These are phyloP conservation scores for Pseudonitzschia delicatissima DNA, from an alignment of 108 stramenopile genomes.

Conservation along the genomic window DNA sequence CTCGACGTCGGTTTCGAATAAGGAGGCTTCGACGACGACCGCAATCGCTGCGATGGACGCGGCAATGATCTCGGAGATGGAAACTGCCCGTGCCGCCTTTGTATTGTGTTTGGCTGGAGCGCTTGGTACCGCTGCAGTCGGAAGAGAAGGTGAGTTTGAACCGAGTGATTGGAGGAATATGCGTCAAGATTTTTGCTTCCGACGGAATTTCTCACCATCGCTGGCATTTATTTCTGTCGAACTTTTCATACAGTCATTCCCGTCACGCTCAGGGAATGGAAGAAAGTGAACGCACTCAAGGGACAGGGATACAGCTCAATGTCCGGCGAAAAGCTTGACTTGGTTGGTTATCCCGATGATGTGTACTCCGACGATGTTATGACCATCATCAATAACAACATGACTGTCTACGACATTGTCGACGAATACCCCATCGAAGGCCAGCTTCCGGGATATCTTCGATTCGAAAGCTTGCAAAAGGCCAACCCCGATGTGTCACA, in stretches of 20 bases:
- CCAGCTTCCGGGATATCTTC: background rate
- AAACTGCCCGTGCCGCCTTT: background rate
- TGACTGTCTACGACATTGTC: background rate
- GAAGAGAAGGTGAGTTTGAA: background rate
- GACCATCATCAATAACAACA: background rate
- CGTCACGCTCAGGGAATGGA: background rate
- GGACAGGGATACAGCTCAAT: background rate
- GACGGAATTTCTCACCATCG: no score
- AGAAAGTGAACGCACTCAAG: background rate
- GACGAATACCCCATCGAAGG: background rate
- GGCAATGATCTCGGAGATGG: background rate
- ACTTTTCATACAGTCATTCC: background rate
- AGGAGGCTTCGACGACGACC: background rate
- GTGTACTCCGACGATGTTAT: background rate
- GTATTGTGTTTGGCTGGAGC: background rate
- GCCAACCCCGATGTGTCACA: background rate
- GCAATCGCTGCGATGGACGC: conserved; percentile 46
- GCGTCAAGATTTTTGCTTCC: no score
- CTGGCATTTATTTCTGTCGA: background rate
- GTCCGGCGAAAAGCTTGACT: background rate
- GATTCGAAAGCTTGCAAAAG: background rate
- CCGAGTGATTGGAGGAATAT: no score
- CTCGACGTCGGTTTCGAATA: no score
- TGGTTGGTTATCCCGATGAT: background rate
- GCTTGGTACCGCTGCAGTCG: background rate